Conservation (phyloP, 2,329 filamentous ascomycete genomes). For the Nigrograna mackinnonii region DNA sequence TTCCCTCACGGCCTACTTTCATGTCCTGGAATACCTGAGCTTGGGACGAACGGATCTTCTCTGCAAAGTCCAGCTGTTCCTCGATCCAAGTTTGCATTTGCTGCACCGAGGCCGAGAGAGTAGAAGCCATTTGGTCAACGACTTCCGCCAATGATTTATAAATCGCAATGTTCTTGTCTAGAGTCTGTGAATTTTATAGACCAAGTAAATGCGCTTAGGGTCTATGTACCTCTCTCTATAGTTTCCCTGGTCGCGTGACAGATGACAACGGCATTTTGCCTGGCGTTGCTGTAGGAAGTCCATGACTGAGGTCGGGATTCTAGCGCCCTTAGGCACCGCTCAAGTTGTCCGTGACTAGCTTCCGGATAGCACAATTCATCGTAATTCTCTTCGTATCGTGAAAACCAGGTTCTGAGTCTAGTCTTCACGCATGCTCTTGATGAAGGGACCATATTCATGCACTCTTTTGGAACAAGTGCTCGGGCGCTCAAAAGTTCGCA, state of each 20-base stretch:
- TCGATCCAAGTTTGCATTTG: slow-evolving; percentile 25
- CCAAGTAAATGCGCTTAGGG: neutral
- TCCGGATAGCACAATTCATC: slow-evolving; percentile 38
- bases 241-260: slow-evolving; percentile 64
- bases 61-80: slow-evolving; percentile 25
- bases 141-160: slow-evolving; percentile 37
- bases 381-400: slow-evolving; percentile 6
- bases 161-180: slow-evolving; percentile 28
- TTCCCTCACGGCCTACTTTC: slow-evolving; percentile 4
- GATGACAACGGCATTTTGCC: slow-evolving; percentile 63
- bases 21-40: slow-evolving; percentile 19
- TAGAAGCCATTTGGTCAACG: slow-evolving; percentile 21
- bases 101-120: slow-evolving; percentile 22
- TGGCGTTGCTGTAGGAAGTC: slow-evolving; percentile 67
- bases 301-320: slow-evolving; percentile 61
- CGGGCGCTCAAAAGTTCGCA: slow-evolving; percentile 63
- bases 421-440: slow-evolving; percentile 30
- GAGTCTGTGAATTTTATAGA: slow-evolving; percentile 8
- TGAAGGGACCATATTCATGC: slow-evolving; percentile 52
- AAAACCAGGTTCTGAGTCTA: slow-evolving; percentile 22
- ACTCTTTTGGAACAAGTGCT: slow-evolving; percentile 54
- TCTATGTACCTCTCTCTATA: slow-evolving; percentile 55
- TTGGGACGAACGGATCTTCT: slow-evolving; percentile 23
- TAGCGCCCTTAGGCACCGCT: slow-evolving; percentile 57
- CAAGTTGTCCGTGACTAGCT: slow-evolving; percentile 42